These are phyloP conservation scores for Diaporthe sp. DNA, from an alignment of 2,329 filamentous ascomycete genomes.

Conservation along the genomic window DNA sequence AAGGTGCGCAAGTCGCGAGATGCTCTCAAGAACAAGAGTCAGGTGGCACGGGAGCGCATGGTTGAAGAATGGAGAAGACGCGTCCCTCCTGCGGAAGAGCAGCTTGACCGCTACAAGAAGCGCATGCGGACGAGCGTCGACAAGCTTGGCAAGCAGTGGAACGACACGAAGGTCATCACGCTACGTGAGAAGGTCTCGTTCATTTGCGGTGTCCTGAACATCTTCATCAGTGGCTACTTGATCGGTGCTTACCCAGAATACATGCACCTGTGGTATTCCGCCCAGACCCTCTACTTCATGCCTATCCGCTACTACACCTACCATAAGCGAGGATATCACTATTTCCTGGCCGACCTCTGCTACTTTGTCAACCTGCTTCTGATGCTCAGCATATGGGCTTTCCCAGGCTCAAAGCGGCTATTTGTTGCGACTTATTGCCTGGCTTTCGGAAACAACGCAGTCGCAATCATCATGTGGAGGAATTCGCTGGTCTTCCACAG, in stretches of 20 bases:
- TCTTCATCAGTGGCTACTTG: constrained; percentile 95
- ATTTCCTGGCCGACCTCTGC: constrained; percentile 96
- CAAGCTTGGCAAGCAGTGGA: constrained; percentile 87
- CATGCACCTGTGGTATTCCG: constrained; percentile 94
- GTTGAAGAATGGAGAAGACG: constrained; percentile 93
- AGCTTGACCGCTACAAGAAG: constrained; percentile 89
- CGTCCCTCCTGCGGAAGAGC: constrained; percentile 89
- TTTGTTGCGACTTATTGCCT: constrained; percentile 95
- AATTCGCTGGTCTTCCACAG: constrained; percentile 99
- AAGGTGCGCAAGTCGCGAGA: constrained; percentile 88
- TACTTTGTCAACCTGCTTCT: constrained; percentile 97
- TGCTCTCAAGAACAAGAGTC: constrained; percentile 81
- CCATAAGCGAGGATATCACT: constrained; percentile 92
- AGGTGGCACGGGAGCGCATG: constrained; percentile 87
- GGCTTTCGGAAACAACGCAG: constrained; percentile 95
- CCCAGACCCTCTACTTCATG: constrained; percentile 94
- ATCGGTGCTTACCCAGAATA: constrained; percentile 87
- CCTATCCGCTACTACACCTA: constrained; percentile 94
- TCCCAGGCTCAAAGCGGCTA: constrained; percentile 89
- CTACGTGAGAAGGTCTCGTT: constrained; percentile 95
- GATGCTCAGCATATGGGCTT: constrained; percentile 88
- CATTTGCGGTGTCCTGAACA: constrained; percentile 95
- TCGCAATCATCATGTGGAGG: constrained; percentile 99
- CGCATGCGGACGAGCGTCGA: constrained; percentile 93
- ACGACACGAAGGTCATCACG: constrained; percentile 89